These are phyloP conservation scores for sunflower (Helianthus annuus) DNA, from an alignment of 129 eudicot genomes.

Conservation along the genomic window HanXRQr2.0-SUNRISE NC_035441.2:37747779-37748278, in stretches of 20 bases:
- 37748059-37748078: not conserved
- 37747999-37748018: not conserved
- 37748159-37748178: not conserved
- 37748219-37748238: not conserved
- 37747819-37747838: slow-evolving; percentile 86
- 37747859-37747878: slow-evolving; percentile 60
- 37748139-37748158: not conserved
- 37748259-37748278: not conserved
- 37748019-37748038: not conserved
- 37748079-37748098: not conserved
- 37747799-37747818: slow-evolving; percentile 93
- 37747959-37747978: too few species aligned
- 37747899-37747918: slow-evolving; percentile 4
- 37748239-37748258: not conserved
- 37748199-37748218: not conserved
- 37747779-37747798: slow-evolving; percentile 80
- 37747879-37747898: slow-evolving; percentile 56
- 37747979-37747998: not conserved
- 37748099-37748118: not conserved
- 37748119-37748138: not conserved
- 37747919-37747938: too few species aligned
- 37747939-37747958: too few species aligned
- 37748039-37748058: not conserved
- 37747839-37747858: slow-evolving; percentile 77
- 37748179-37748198: not conserved